phyloP scores from a whole-genome alignment of 306 rosid species.

The Ormosia emarginata region DNA sequence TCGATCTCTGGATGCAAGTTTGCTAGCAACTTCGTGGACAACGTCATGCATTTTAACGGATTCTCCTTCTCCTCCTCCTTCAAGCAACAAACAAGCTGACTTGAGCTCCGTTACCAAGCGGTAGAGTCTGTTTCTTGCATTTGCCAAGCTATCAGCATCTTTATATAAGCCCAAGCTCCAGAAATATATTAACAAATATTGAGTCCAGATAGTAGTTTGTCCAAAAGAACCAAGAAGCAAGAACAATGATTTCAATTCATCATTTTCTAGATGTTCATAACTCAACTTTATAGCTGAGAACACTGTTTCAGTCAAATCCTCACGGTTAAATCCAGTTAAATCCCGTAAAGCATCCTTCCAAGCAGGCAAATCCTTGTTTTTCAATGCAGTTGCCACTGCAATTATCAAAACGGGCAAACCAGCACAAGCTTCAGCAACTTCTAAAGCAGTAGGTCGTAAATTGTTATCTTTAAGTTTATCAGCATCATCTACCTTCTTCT shows the following conservation, averaged over 20 bases:
- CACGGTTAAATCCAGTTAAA: background rate
- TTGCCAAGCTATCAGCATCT: too few species aligned
- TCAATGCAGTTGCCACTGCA: background rate
- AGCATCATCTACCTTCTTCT: background rate
- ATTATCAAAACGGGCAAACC: background rate
- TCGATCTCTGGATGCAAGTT: background rate
- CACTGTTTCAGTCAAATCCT: background rate
- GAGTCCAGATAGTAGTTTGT: too few species aligned
- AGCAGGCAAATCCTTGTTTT: background rate
- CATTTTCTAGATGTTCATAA: background rate
- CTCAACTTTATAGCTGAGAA: background rate
- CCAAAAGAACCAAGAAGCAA: constrained; percentile 9
- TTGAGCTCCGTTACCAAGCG: too few species aligned
- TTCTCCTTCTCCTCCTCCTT: background rate
- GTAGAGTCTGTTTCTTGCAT: too few species aligned
- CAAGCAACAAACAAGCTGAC: too few species aligned
- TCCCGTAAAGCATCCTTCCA: background rate
- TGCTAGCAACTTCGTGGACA: background rate
- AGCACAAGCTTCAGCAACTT: background rate
- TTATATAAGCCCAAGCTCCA: too few species aligned
- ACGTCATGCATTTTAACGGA: background rate
- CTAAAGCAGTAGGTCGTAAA: background rate
- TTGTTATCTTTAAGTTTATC: background rate
- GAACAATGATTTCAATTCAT: background rate
- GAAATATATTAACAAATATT: too few species aligned